A percentile compares a stretch with the other conserved stretches of the same genome.
phyloP scores from a whole-genome alignment of 192 early-diverging fungal species.

The Thoreauomyces humboldtii region DNA sequence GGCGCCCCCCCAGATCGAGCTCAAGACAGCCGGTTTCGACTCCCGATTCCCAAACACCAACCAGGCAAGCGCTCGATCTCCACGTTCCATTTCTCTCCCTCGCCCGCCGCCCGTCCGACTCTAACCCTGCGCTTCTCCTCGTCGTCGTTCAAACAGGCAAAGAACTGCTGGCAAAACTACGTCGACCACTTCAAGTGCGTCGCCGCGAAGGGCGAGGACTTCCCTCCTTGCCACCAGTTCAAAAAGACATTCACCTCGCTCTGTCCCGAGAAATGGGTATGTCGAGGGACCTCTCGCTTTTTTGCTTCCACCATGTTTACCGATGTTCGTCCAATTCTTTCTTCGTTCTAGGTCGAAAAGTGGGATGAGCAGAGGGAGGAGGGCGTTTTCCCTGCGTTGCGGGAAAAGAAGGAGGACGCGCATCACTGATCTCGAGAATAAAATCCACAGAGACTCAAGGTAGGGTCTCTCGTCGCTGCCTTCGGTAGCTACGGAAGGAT shows the following conservation, averaged over 20 bases:
- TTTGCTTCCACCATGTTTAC: neutral
- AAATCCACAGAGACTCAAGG: too few species aligned
- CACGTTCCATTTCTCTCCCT: too few species aligned
- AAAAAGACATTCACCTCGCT: slow-evolving; percentile 75
- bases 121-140: too few species aligned
- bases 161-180: slow-evolving; percentile 99
- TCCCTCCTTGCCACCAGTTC: slow-evolving; percentile 89
- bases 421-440: too few species aligned
- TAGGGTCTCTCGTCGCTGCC: too few species aligned
- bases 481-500: too few species aligned
- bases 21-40: slow-evolving; percentile 55
- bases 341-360: slow-evolving; percentile 38
- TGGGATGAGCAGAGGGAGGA: slow-evolving; percentile 58
- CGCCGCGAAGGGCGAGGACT: slow-evolving; percentile 93
- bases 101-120: too few species aligned
- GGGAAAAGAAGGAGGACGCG: slow-evolving; percentile 32
- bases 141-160: slow-evolving; percentile 77
- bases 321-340: neutral
- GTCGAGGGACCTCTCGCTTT: slow-evolving; percentile 24
- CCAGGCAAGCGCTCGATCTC: too few species aligned
- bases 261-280: slow-evolving; percentile 93
- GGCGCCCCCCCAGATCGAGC: slow-evolving; percentile 5
- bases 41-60: slow-evolving; percentile 96
- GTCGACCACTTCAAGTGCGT: slow-evolving; percentile 88
- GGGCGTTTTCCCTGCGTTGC: slow-evolving; percentile 50